phyloP scores from a whole-genome alignment of 2,329 filamentous ascomycete species.

The Neonectria hederae region DNA sequence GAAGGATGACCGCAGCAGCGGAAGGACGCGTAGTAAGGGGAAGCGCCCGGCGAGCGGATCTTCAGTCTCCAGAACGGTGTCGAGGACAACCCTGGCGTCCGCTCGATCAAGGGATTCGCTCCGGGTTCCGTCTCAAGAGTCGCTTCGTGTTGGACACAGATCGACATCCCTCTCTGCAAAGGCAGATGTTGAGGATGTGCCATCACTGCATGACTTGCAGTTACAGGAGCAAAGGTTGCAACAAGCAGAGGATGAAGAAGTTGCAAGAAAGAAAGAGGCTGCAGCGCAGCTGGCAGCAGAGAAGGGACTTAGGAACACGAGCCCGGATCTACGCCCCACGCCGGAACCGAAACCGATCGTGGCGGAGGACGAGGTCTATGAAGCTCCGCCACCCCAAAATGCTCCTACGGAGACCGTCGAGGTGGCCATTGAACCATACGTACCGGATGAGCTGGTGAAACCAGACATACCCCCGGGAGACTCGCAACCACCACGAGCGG shows the following conservation, averaged over 20 bases:
- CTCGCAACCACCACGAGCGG: neutral
- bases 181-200: constrained; percentile 51
- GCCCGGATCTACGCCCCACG: constrained; percentile 15
- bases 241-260: constrained; percentile 62
- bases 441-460: neutral
- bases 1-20: constrained; percentile 77
- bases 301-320: constrained; percentile 54
- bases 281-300: constrained; percentile 62
- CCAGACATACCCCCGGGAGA: constrained; percentile 44
- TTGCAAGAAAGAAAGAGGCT: constrained; percentile 62
- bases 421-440: constrained; percentile 11
- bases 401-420: constrained; percentile 23
- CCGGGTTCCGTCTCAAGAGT: constrained; percentile 44
- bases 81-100: constrained; percentile 67
- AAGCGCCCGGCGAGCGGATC: constrained; percentile 57
- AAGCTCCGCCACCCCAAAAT: constrained; percentile 25
- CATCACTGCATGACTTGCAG: constrained; percentile 62
- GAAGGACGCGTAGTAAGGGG: constrained; percentile 63
- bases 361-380: constrained; percentile 47
- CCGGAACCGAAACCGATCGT: constrained; percentile 42
- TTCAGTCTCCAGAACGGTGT: constrained; percentile 60
- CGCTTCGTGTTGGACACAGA: constrained; percentile 39
- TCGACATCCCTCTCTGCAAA: constrained; percentile 45
- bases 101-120: constrained; percentile 46
- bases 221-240: constrained; percentile 62